These are phyloP conservation scores for Suhomyces chickasaworum DNA, from an alignment of 1,139 yeast genomes.

Conservation along the genomic window DNA sequence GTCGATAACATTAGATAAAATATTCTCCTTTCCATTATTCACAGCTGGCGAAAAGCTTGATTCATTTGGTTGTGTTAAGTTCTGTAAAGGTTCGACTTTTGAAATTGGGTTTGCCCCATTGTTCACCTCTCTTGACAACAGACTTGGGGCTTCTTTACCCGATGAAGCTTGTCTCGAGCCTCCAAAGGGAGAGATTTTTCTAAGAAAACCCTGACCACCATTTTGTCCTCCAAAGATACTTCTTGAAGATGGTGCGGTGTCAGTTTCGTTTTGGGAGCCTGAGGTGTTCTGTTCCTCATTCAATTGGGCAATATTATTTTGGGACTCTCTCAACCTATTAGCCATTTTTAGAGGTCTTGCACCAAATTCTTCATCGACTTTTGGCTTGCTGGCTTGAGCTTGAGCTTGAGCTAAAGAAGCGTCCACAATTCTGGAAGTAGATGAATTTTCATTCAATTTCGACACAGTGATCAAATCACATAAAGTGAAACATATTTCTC, in stretches of 20 bases:
- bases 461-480: constrained; percentile 67
- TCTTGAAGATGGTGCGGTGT: constrained; percentile 2
- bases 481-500: constrained; percentile 72
- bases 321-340: constrained; percentile 37
- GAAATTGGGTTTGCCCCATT: background rate
- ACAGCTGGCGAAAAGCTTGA: no score
- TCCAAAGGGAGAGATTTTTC: constrained; percentile 20
- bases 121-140: background rate
- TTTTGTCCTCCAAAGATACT: constrained; percentile 5
- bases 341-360: constrained; percentile 65
- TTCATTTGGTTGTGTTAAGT: background rate
- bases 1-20: background rate
- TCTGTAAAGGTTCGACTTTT: background rate
- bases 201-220: constrained; percentile 16
- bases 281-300: constrained; percentile 6
- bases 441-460: constrained; percentile 43
- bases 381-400: constrained; percentile 5
- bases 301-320: background rate
- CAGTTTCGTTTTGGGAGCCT: background rate
- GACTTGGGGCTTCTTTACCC: constrained; percentile 2
- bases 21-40: background rate
- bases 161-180: constrained; percentile 8
- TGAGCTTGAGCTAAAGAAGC: constrained; percentile 6
- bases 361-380: constrained; percentile 32
- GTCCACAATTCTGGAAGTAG: constrained; percentile 15